These are phyloP conservation scores for Ceratocystis papillata DNA, from an alignment of 2,329 filamentous ascomycete genomes.

Conservation along the genomic window DNA sequence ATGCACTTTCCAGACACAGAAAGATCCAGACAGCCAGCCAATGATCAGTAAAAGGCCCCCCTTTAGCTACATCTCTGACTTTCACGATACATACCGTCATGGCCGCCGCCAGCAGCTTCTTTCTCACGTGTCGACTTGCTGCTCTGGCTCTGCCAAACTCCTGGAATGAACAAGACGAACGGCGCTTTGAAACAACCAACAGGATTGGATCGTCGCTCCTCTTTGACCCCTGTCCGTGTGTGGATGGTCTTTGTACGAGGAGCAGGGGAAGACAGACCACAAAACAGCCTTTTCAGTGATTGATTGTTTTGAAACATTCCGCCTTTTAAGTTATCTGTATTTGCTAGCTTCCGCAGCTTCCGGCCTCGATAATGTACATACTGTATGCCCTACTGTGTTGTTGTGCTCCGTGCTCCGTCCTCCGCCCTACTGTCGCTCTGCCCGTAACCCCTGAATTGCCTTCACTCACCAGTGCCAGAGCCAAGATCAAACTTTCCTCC, in stretches of 20 bases:
- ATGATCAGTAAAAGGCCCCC: neutral
- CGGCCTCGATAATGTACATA: neutral
- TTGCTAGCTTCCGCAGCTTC: neutral
- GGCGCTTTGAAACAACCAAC: neutral
- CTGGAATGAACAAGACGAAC: neutral
- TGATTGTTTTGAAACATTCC: constrained; percentile 3
- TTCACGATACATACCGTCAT: neutral
- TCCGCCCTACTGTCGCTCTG: too few species aligned
- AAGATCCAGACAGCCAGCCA: neutral
- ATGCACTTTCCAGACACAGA: constrained; percentile 11
- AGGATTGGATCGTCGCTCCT: neutral
- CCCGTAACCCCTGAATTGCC: neutral
- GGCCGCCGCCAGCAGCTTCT: too few species aligned
- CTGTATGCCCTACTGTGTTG: too few species aligned
- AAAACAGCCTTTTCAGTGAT: neutral
- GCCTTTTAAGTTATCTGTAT: neutral
- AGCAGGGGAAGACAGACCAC: neutral
- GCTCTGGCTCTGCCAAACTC: too few species aligned
- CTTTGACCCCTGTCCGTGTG: neutral
- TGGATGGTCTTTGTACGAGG: neutral
- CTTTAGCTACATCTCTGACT: neutral
- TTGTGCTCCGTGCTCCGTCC: too few species aligned
- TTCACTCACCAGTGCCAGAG: neutral
- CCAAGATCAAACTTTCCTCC: neutral
- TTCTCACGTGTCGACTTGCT: too few species aligned